Base-by-base conservation (phyloP, 495 filamentous ascomycete genomes). In the Xanthoparmelia taractica region DNA sequence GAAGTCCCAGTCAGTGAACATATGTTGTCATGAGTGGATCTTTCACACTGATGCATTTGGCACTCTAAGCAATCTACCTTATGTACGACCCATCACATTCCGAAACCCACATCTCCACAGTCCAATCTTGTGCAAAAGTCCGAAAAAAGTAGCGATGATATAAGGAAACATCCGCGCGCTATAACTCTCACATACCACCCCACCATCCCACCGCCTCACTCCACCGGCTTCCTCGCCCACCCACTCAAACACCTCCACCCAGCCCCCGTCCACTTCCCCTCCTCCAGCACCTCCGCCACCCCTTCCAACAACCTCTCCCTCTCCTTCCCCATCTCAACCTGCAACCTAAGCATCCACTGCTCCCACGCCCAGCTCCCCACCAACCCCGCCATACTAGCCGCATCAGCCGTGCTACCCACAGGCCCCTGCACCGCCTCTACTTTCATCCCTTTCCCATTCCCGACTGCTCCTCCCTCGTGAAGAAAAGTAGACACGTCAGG, bases 321-420 rank as follows among this genome's bases (percentile, higher is more conserved):
- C 40, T 84, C 84, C 15, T 84, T 82, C 8, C 87, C 88, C 80
- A 89, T 91, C 78, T 96, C 92, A 71, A 85, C 80, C 73, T 92
- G 87, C 69, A 92, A 76, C 74, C 88, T 90, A 65, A 97, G 71
- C 74, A 97, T 82, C 94, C 94, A 97, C 73, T 89, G 88, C 81
- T 97, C 94, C 93, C 93, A 98, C 67, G 86, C 83, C 91, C 93
- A 96, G 33, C 86, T 84, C 17, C 92, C 94, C 7, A 96, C 83
- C 23, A 97, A 69, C 8, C 91, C 91, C 1, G 90, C 86, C 57
- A 96, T 78, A 63, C 80, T 84, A 2, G 91, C 90, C 27, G 84
- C 83, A 67, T 88, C 84, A 29, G 84, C 83, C 1, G 89, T 88
- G 57, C 84, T 89, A 4, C 91, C 92, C 27, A 89, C 80, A 45